These are phyloP conservation scores for Xylaria sp. DNA, from an alignment of 2,329 filamentous ascomycete genomes.

Conservation along the genomic window DNA sequence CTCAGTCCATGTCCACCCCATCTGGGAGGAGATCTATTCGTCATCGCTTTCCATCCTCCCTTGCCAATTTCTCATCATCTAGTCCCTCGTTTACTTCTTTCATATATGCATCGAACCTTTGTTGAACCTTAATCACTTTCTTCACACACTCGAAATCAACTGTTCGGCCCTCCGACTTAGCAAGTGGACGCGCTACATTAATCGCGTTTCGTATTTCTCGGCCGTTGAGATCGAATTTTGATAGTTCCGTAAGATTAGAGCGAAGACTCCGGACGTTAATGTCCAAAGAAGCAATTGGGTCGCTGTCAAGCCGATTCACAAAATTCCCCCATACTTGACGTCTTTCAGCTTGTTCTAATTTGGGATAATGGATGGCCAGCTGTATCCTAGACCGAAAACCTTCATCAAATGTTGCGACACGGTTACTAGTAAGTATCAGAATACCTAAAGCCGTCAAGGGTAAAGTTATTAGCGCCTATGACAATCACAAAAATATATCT, in stretches of 20 bases:
- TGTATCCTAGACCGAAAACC: slow-evolving; percentile 35
- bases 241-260: slow-evolving; percentile 39
- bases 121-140: slow-evolving; percentile 3
- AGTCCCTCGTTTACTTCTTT: slow-evolving; percentile 3
- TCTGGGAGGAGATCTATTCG: not conserved
- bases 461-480: not conserved
- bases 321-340: slow-evolving; percentile 31
- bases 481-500: not conserved
- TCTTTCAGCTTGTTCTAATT: slow-evolving; percentile 21
- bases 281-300: not conserved
- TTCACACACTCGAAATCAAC: slow-evolving; percentile 8
- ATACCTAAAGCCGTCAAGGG: slow-evolving; percentile 40
- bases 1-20: too few species aligned
- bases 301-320: slow-evolving; percentile 9
- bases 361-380: slow-evolving; percentile 30
- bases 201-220: slow-evolving; percentile 49
- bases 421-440: slow-evolving; percentile 49
- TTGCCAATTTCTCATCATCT: slow-evolving; percentile 10
- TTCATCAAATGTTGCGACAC: slow-evolving; percentile 38
- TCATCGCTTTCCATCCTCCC: slow-evolving; percentile 1
- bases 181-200: slow-evolving; percentile 29
- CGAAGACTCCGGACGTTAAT: slow-evolving; percentile 28
- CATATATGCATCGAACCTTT: slow-evolving; percentile 3
- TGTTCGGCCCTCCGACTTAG: not conserved
- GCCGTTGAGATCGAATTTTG: slow-evolving; percentile 47